These are phyloP conservation scores for Neurospora crassa DNA, from an alignment of 2,329 filamentous ascomycete genomes.

Conservation along the genomic window DNA sequence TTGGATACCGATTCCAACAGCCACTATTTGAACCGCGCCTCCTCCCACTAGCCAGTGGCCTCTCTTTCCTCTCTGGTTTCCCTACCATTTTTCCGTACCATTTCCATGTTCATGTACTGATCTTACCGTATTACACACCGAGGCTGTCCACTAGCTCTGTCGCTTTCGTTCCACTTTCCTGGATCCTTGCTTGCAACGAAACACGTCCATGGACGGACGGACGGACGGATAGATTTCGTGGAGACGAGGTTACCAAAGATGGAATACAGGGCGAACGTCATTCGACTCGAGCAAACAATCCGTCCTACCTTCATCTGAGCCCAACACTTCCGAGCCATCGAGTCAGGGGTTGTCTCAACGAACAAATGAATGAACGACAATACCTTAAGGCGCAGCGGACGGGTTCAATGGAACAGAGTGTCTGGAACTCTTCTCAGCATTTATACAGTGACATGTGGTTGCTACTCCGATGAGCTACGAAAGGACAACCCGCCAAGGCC, in stretches of 20 bases:
- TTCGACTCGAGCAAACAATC: neutral
- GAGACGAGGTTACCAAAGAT: neutral
- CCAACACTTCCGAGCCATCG: neutral
- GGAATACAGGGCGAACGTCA: neutral
- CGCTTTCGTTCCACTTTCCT: neutral
- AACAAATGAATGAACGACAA: no score
- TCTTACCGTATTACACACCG: neutral
- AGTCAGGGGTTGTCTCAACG: neutral
- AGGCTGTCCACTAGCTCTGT: neutral
- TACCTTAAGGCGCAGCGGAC: no score
- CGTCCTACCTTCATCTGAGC: neutral
- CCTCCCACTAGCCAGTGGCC: neutral
- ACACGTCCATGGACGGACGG: neutral
- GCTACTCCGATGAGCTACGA: neutral
- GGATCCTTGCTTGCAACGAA: neutral
- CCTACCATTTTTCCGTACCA: neutral
- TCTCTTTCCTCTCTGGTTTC: neutral
- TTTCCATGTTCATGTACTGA: neutral
- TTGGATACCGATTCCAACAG: conserved; percentile 3
- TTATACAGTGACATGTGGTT: neutral
- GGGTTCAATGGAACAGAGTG: no score
- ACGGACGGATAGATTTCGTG: neutral
- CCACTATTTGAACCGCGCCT: neutral
- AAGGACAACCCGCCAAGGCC: neutral
- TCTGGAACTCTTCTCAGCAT: neutral